Conservation (phyloP, 371 early-diverging fungal species). For the Mucor mucedo region DNA sequence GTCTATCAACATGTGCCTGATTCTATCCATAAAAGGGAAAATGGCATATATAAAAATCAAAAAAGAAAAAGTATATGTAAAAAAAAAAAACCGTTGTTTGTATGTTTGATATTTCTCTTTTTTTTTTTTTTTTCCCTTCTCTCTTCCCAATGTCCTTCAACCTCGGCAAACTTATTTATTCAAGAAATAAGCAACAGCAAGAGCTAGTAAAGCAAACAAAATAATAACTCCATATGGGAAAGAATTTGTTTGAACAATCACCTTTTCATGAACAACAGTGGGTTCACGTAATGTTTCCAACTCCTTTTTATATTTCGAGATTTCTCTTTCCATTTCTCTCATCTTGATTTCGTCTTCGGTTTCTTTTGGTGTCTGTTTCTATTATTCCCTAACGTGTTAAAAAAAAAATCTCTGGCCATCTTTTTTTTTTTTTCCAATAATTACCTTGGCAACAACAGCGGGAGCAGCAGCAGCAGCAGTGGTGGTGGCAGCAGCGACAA, state of each 20-base stretch:
- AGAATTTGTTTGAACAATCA: conserved; percentile 9
- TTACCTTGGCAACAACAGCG: conserved; percentile 1
- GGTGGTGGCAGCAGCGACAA: not conserved
- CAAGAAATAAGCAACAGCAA: conserved; percentile 30
- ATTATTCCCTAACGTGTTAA: not conserved
- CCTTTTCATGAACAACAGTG: conserved; percentile 8
- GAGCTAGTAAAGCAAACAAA: conserved; percentile 20
- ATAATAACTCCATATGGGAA: conserved; percentile 20
- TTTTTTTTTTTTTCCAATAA: not conserved
- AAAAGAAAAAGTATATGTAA: too few relatives aligned
- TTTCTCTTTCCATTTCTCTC: conserved; percentile 23
- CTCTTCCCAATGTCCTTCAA: too few relatives aligned
- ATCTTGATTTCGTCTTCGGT: conserved; percentile 18
- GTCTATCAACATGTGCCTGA: too few relatives aligned
- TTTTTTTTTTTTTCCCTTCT: not conserved
- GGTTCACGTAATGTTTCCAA: conserved; percentile 13
- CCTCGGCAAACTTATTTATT: not conserved
- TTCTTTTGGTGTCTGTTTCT: not conserved
- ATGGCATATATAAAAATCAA: too few relatives aligned
- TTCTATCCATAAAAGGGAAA: too few relatives aligned
- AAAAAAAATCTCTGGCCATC: too few relatives aligned
- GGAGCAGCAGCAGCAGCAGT: not conserved
- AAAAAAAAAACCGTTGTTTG: too few relatives aligned
- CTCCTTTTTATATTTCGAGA: conserved; percentile 18
- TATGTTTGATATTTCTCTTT: not conserved